Evolutionary conservation across 2,329 filamentous ascomycete genomes (phyloP).

Genomic region (Xylariaceae sp.): DNA sequence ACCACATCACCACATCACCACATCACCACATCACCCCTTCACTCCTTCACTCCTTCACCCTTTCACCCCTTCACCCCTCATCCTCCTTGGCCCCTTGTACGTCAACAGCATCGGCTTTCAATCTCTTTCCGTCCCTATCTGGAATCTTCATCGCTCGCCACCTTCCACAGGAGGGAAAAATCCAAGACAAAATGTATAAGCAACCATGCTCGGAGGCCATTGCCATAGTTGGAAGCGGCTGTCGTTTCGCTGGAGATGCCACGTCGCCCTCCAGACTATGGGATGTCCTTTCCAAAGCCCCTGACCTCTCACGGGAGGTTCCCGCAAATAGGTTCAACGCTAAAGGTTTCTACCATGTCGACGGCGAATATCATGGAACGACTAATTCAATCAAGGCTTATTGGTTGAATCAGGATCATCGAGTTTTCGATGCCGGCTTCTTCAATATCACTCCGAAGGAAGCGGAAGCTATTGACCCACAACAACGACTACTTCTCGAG

Average conservation of each 20-base stretch:
- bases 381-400: constrained; percentile 36
- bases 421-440: constrained; percentile 37
- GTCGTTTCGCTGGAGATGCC: constrained; percentile 34
- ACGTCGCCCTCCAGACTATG: constrained; percentile 34
- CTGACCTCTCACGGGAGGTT: constrained; percentile 35
- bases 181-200: constrained; percentile 24
- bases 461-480: constrained; percentile 40
- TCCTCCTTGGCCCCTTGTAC: background rate
- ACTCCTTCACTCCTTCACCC: too few species aligned
- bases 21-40: too few species aligned
- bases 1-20: too few species aligned
- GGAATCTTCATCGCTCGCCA: background rate
- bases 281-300: constrained; percentile 29
- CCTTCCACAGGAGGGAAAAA: background rate
- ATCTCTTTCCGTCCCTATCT: background rate
- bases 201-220: constrained; percentile 29
- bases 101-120: background rate
- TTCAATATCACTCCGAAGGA: constrained; percentile 42
- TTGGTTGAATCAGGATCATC: constrained; percentile 34
- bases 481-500: constrained; percentile 39
- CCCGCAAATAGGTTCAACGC: constrained; percentile 32
- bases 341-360: constrained; percentile 34
- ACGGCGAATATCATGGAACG: constrained; percentile 37
- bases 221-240: constrained; percentile 36
- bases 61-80: too few species aligned